phyloP scores from a whole-genome alignment of 805 yeast species.

The Cyberlindnera meyerae region DNA sequence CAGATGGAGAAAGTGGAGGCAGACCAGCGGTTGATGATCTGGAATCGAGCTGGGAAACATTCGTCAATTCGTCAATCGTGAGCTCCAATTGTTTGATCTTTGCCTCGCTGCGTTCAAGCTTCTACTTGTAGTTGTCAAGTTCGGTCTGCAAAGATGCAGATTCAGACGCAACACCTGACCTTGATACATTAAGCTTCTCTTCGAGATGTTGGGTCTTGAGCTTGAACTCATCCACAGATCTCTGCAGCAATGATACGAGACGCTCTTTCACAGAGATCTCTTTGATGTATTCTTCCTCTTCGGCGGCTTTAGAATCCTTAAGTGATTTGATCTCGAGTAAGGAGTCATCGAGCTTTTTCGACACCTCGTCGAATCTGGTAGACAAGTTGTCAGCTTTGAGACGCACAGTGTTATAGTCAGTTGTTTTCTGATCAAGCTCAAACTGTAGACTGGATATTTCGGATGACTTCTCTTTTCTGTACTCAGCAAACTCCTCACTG shows the following conservation, averaged over 20 bases:
- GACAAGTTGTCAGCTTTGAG: slow-evolving; percentile 28
- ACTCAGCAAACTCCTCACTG: slow-evolving; percentile 27
- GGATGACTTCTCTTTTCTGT: slow-evolving; percentile 24
- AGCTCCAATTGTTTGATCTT: slow-evolving; percentile 39
- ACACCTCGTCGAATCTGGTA: slow-evolving; percentile 33
- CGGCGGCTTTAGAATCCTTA: slow-evolving; percentile 36
- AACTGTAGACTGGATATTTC: slow-evolving; percentile 25
- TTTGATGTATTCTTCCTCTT: slow-evolving; percentile 46
- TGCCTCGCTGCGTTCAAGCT: slow-evolving; percentile 41
- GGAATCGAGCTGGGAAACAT: slow-evolving; percentile 14
- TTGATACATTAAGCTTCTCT: slow-evolving; percentile 24
- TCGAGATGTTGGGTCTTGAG: slow-evolving; percentile 53
- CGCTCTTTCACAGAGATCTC: slow-evolving; percentile 63
- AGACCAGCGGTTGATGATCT: slow-evolving; percentile 20
- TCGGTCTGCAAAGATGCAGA: slow-evolving; percentile 54
- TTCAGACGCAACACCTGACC: slow-evolving; percentile 39
- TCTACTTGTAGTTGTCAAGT: slow-evolving; percentile 48
- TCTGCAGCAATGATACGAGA: slow-evolving; percentile 50
- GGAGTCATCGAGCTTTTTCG: slow-evolving; percentile 37
- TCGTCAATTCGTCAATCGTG: slow-evolving; percentile 39
- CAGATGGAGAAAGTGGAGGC: slow-evolving; percentile 47
- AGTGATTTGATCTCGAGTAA: slow-evolving; percentile 42
- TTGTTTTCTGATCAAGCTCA: slow-evolving; percentile 25
- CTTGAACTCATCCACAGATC: slow-evolving; percentile 45
- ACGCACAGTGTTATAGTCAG: slow-evolving; percentile 29